Evolutionary conservation across 2,329 filamentous ascomycete species (phyloP), one percentile per base, ranked within the genome.

Genomic region (Biscogniauxia marginata): DNA sequence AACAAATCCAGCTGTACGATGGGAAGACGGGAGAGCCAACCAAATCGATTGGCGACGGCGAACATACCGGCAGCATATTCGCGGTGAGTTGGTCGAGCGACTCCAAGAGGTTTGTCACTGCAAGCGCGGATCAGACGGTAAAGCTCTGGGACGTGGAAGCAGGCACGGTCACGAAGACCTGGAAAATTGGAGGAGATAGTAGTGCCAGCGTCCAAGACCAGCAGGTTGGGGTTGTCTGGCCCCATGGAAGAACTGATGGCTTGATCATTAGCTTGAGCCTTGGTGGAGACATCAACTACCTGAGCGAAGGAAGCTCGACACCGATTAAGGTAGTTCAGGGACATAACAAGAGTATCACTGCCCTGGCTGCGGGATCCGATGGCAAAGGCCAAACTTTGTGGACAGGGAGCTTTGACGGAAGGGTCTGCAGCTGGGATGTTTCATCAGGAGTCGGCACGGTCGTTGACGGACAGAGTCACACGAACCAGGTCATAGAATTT

Each of bases 151-250:
- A 98, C 68, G 86, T 85, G 2, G 91, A 96, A 70, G 80, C 86
- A 13, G 91, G 89, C 30, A 89, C 89, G 70, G 84, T 84, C 19
- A 79, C 88, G 7, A 90, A 96, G 71, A 90, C 84, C 22, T 99
- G 95, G 95, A 84, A 84, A 61, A 84, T 98, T 71, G 92, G 93
- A 20, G 85, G 84, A 25, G 88, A 93, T 45, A 87, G 87, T 16
- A 78, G 77, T 46, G 82, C 87, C 59, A 91, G 84, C 69, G 79
- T 97, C 39, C 81, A 82, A 3, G 84, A 97, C 70, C 95, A 99
- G 73, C 95, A 99, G 71, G 91, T 98, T 25, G 95, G 95, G 52
- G 91, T 99, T 5, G 91, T 95, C 8, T 96, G 92, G 86, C 91
- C 93, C 1, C 81, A 85, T 48, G 90, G 89, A 49, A 84, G 93